phyloP scores from a whole-genome alignment of 179 eudicot species.

The Camellia oleifera region DNA sequence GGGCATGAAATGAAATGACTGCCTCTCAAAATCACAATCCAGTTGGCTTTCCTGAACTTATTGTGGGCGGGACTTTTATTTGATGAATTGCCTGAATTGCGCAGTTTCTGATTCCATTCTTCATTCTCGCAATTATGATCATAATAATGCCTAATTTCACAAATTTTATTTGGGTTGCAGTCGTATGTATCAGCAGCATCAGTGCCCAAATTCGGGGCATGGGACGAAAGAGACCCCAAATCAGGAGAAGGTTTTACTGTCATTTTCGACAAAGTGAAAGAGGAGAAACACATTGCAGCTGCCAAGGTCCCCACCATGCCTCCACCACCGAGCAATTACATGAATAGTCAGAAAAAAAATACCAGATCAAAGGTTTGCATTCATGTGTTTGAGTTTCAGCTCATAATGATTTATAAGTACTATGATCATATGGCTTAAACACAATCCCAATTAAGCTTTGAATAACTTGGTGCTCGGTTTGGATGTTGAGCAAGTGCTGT shows the following conservation, averaged over 20 bases:
- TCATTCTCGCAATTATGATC: background rate
- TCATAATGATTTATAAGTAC: no score
- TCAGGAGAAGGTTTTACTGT: conserved; percentile 50
- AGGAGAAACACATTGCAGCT: conserved; percentile 42
- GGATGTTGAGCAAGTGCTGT: no score
- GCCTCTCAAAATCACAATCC: no score
- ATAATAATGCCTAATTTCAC: background rate
- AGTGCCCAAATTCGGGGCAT: conserved; percentile 51
- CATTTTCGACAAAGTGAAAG: conserved; percentile 43
- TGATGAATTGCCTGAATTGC: background rate
- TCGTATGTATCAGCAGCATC: conserved; percentile 35
- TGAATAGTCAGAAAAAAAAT: conserved; percentile 13
- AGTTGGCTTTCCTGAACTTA: no score
- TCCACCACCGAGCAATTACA: conserved; percentile 1
- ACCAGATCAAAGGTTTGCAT: conserved; percentile 9
- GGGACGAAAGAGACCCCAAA: conserved; percentile 40
- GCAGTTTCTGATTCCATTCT: background rate
- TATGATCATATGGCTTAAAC: no score
- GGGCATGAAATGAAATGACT: no score
- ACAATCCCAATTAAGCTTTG: background rate
- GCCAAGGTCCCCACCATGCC: conserved; percentile 27
- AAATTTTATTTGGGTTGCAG: conserved; percentile 13
- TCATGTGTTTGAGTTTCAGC: background rate
- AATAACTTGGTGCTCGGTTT: background rate
- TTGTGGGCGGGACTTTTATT: background rate